phyloP scores from a whole-genome alignment of 2,329 filamentous ascomycete species.

The Colletotrichum limetticola region DNA sequence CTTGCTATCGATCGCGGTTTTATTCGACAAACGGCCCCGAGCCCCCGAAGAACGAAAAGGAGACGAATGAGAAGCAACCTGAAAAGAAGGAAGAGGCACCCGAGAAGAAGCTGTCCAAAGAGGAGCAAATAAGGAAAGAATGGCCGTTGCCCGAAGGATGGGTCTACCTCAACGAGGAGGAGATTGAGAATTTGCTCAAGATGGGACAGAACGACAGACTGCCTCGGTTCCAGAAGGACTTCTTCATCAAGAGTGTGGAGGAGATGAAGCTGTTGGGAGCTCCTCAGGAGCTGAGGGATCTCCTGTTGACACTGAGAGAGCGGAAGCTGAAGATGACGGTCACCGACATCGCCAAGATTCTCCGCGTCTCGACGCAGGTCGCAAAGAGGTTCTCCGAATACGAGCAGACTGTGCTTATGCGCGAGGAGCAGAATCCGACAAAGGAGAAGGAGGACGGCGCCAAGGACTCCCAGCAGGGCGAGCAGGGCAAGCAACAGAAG shows the following conservation, averaged over 20 bases:
- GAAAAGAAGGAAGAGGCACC: conserved; percentile 36
- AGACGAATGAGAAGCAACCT: conserved; percentile 38
- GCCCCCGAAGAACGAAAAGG: conserved; percentile 49
- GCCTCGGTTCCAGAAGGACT: conserved; percentile 69
- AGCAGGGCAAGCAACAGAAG: conserved; percentile 47
- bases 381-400: conserved; percentile 52
- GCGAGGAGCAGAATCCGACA: conserved; percentile 32
- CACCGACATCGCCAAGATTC: conserved; percentile 68
- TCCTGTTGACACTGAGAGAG: conserved; percentile 67
- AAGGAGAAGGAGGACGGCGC: conserved; percentile 29
- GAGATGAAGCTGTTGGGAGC: conserved; percentile 76
- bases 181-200: conserved; percentile 64
- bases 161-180: conserved; percentile 57
- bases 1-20: conserved; percentile 42
- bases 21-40: conserved; percentile 51
- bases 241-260: conserved; percentile 69
- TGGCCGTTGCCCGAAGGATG: conserved; percentile 57
- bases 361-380: conserved; percentile 65
- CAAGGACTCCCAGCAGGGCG: conserved; percentile 37
- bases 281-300: conserved; percentile 72
- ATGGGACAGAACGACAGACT: conserved; percentile 68
- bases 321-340: conserved; percentile 48
- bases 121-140: conserved; percentile 39
- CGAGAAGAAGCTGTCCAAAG: conserved; percentile 34
- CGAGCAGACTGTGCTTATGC: conserved; percentile 31